These are phyloP conservation scores for Podospora comata DNA, from an alignment of 495 filamentous ascomycete genomes.

Conservation along the genomic window DNA sequence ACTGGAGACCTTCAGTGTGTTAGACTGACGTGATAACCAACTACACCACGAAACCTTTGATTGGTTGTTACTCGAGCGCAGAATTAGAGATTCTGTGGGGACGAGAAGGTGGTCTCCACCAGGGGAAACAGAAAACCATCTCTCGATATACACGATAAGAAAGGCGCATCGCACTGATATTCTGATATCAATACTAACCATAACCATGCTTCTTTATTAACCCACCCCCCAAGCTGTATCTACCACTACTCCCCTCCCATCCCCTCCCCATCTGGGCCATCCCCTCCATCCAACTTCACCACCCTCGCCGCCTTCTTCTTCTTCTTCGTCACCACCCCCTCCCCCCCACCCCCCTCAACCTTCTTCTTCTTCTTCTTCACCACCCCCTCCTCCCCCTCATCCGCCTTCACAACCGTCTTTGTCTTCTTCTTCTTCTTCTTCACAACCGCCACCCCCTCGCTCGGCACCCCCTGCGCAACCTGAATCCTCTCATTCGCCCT, in stretches of 20 bases:
- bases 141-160: no score
- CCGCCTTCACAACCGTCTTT: constrained; percentile 43
- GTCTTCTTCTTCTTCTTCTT: constrained; percentile 70
- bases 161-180: background rate
- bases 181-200: background rate
- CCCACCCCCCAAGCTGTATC: background rate
- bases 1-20: background rate
- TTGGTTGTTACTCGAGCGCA: background rate
- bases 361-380: constrained; percentile 55
- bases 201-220: background rate
- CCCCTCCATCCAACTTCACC: constrained; percentile 27
- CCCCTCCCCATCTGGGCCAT: background rate
- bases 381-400: constrained; percentile 32
- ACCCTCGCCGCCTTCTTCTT: constrained; percentile 46
- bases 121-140: no score
- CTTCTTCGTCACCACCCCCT: constrained; percentile 45
- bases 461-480: constrained; percentile 62
- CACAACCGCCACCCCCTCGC: constrained; percentile 70
- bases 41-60: background rate
- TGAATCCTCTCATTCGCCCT: constrained; percentile 78
- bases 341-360: constrained; percentile 22
- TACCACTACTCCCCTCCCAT: background rate
- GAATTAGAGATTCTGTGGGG: background rate
- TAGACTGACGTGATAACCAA: background rate
- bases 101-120: background rate